Evolutionary conservation across 768 basidiomycete genomes (phyloP), one percentile per base, ranked within the genome.

Genomic region (Suillus subalutaceus): DNA sequence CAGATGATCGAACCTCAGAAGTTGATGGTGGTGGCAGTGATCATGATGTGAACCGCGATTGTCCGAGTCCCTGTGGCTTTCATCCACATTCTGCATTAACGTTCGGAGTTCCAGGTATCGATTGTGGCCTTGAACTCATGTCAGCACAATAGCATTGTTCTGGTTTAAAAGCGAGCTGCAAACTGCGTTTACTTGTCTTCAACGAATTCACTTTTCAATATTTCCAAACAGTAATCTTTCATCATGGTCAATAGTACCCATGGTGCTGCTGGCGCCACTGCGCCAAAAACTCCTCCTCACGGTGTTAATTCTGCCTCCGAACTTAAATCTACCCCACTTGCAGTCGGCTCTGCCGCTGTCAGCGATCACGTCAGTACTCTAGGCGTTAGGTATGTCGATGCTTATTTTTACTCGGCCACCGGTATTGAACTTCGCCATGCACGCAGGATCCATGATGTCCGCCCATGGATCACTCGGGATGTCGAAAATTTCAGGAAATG

Each of bases 401-500:
- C n/a, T 32, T 32, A 32, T 40, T 1, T 18, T 44, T 44, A 4
- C 43, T 44, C 7, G 15, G 26, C 30, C 30, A 55, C 30, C 59
- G 12, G 20, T 26, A 44, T 37, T 37, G 32, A 44, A 15, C 5
- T 37, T 48, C 16, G 5, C 3, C 18, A 20, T 46, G 2, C 44
- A 46, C 44, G 30, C 44, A 63, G 62, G 13, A 23, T 63, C n/a
- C 1, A n/a, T 2, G 26, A 44, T 38, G 8, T 63, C 15, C 18
- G 62, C 10, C 44, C 44, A n/a, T 63, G 62, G 62, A 50, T 50
- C 10, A 4, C 23, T 12, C 16, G 30, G 15, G 62, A 63, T 38
- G 26, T 50, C 44, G 26, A 50, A 10, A 26, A 63, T 23, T 50
- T 16, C 30, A 63, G 7, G 32, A 2, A 8, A 46, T 48, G 18